A percentile compares a stretch with the other conserved stretches of the same genome.
phyloP scores from a whole-genome alignment of 768 basidiomycete species.

The Rhizopogon salebrosus region DNA sequence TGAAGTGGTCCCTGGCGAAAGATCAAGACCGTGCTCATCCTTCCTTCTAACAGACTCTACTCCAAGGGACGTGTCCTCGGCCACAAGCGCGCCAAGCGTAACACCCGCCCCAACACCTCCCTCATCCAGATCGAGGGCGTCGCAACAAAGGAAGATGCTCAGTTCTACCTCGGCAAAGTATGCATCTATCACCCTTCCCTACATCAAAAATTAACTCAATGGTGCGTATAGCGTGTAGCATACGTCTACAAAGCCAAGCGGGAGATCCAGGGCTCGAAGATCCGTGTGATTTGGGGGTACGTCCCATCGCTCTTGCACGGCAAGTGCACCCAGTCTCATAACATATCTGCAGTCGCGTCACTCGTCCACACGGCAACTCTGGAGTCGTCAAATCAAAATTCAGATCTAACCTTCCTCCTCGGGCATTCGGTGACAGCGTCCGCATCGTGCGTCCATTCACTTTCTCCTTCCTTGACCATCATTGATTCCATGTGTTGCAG shows the following conservation, averaged over 20 bases:
- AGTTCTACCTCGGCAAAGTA: slow-evolving; percentile 99
- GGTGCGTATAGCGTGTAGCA: slow-evolving; percentile 70
- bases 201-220: slow-evolving; percentile 2
- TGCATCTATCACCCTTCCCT: slow-evolving; percentile 15
- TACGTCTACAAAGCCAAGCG: slow-evolving; percentile 98
- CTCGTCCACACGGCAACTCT: slow-evolving; percentile 88
- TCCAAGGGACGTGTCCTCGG: slow-evolving; percentile 94
- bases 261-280: slow-evolving; percentile 89
- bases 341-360: slow-evolving; percentile 60
- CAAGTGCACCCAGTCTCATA: background rate
- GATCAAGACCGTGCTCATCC: slow-evolving; percentile 4
- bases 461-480: slow-evolving; percentile 1
- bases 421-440: slow-evolving; percentile 88
- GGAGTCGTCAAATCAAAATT: slow-evolving; percentile 98
- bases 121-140: slow-evolving; percentile 98
- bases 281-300: slow-evolving; percentile 98
- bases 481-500: slow-evolving; percentile 29
- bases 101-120: slow-evolving; percentile 92
- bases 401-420: slow-evolving; percentile 90
- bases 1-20: background rate
- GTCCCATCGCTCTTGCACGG: slow-evolving; percentile 19
- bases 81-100: slow-evolving; percentile 98
- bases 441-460: slow-evolving; percentile 64
- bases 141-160: slow-evolving; percentile 85
- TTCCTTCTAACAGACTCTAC: slow-evolving; percentile 67